Conservation (phyloP, 108 stramenopile genomes). For the Stephanodiscus triporus region DNA sequence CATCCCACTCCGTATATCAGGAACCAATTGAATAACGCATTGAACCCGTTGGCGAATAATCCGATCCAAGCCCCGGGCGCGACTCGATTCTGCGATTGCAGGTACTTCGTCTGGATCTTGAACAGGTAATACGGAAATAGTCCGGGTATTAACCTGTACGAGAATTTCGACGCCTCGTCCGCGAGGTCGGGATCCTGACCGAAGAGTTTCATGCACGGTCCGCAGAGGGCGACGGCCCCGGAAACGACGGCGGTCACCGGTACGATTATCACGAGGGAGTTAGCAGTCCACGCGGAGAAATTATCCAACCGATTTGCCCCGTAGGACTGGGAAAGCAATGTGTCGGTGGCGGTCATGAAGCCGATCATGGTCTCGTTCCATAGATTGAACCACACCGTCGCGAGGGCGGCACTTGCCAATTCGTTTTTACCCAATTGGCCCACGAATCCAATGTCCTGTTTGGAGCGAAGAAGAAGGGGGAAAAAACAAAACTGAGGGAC, state of each 20-base stretch:
- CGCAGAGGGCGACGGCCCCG: constrained; percentile 42
- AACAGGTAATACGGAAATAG: constrained; percentile 52
- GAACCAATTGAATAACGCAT: constrained; percentile 50
- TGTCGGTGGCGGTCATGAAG: constrained; percentile 54
- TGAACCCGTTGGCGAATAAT: constrained; percentile 47
- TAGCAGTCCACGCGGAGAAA: constrained; percentile 49
- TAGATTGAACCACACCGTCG: constrained; percentile 56
- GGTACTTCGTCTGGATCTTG: constrained; percentile 50
- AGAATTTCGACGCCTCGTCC: constrained; percentile 41
- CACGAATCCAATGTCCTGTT: constrained; percentile 28
- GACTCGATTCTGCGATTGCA: constrained; percentile 46
- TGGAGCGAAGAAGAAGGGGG: too few relatives aligned
- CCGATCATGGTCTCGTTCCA: constrained; percentile 54
- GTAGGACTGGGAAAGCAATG: constrained; percentile 43
- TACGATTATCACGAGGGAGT: constrained; percentile 29
- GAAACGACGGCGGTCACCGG: constrained; percentile 20
- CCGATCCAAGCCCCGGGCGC: constrained; percentile 47
- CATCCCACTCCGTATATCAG: constrained; percentile 31
- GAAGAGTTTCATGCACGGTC: constrained; percentile 46
- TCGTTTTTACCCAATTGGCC: constrained; percentile 52
- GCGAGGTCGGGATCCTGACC: constrained; percentile 46
- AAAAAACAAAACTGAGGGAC: too few relatives aligned
- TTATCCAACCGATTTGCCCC: constrained; percentile 46
- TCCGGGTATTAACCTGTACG: constrained; percentile 49
- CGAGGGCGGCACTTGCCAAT: constrained; percentile 47